Percentiles rank a stretch among this genome's conserved stretches.
phyloP scores from a whole-genome alignment of 2,329 filamentous ascomycete genomes.

The Pyrenophora seminiperda region DNA sequence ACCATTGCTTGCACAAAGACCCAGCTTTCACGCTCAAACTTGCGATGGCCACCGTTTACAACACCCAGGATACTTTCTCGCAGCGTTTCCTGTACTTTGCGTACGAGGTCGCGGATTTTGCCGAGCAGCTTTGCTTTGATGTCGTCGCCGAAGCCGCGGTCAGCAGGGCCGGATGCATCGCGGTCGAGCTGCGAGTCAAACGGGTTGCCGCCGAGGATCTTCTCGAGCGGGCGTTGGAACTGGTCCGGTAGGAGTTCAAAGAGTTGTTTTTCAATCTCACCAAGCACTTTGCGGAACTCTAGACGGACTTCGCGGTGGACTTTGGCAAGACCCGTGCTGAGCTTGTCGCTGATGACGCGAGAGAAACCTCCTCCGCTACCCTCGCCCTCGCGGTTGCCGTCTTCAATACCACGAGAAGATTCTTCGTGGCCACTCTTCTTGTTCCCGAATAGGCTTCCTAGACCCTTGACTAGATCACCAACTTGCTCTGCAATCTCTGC shows the following conservation, averaged over 20 bases:
- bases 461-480: constrained; percentile 34
- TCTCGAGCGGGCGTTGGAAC: constrained; percentile 37
- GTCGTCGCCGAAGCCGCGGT: constrained; percentile 37
- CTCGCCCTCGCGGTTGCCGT: constrained; percentile 17
- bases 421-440: constrained; percentile 29
- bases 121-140: constrained; percentile 34
- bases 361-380: constrained; percentile 32
- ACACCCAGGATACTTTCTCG: constrained; percentile 38
- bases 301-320: constrained; percentile 39
- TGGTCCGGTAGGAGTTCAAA: constrained; percentile 38
- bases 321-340: constrained; percentile 37
- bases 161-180: constrained; percentile 27
- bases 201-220: constrained; percentile 37
- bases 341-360: constrained; percentile 36
- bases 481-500: constrained; percentile 39
- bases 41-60: constrained; percentile 39
- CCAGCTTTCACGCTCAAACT: constrained; percentile 40
- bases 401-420: constrained; percentile 25
- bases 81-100: constrained; percentile 38
- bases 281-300: constrained; percentile 37
- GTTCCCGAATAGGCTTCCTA: constrained; percentile 31
- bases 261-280: constrained; percentile 37
- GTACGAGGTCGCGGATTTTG: constrained; percentile 35
- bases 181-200: constrained; percentile 39
- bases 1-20: constrained; percentile 39